Base-by-base conservation (phyloP, 1,139 yeast species). In the Pichia sp. region DNA sequence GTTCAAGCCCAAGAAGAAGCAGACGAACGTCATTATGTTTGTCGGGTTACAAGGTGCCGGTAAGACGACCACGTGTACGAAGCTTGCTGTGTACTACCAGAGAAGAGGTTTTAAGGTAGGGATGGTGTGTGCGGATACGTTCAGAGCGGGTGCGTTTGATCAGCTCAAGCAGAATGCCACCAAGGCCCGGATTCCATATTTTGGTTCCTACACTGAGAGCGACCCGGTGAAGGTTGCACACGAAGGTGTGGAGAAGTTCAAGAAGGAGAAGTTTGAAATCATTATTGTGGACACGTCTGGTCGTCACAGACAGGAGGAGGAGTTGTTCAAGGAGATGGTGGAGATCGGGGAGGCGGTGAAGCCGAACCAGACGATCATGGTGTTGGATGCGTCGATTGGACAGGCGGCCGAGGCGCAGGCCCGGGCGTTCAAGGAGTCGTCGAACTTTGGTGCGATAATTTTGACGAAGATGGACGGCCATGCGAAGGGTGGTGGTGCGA, bases 401-500 rank as follows among this genome's bases (percentile, higher is more conserved):
- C 99, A 93, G 73, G 97, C 98, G 5, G 99, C 99, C 1, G 97
- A 93, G 73, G 80, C 87, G 7, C 99, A 93, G 73, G 90, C 97
- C 7, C 80, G 79, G 65, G 99, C 99, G 1, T 93, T 93, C 75
- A 93, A 93, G 71, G 97, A 90, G 54, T 82, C 93, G 45, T 79
- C 97, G 4, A 84, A 93, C 67, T 93, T 93, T 67, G 99, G 99
- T 66, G 92, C 98, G 30, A 93, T 93, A 61, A 87, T 93, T 59
- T 79, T 93, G 68, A 93, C 99, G 32, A 93, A 93, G 71, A 86
- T 93, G 96, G 99, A 93, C 71, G 99, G 99, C 49, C 98, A 93
- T 68, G 99, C 99, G 44, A 93, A 88, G 72, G 99, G 99, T 69
- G 99, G 99, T 74, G 99, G 99, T 77, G 99, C 99, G 30, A 90